Base-by-base conservation (phyloP, 1,139 yeast species). In the Magnusiomyces fungicola region DNA sequence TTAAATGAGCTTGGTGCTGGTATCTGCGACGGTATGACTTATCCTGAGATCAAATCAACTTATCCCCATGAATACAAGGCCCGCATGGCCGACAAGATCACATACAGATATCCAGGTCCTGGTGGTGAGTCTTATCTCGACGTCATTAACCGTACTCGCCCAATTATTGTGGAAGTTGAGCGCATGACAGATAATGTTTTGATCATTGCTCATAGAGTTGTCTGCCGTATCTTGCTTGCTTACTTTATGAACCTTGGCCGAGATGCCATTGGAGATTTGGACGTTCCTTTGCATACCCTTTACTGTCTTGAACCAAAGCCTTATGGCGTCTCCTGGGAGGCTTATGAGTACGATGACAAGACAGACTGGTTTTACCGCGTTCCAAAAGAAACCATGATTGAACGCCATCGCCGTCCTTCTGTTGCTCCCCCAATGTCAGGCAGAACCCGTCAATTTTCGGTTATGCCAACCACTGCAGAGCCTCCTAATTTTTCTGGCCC, bases 51-150 rank as follows among this genome's bases (percentile, higher is more conserved):
- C 56, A 84, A 83, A 63, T 68, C 67, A 4, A 72, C 72, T 58
- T 78, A 74, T 58, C 96, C 97, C 0, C 78, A 75, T 41, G 97
- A 92, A 65, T 90, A 83, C 61, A 80, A 78, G 43, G 77, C 89
- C 21, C 76, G 97, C 53, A 70, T 87, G 57, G 72, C 74, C 43
- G 83, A 87, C 65, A 90, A 90, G 67, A 73, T 90, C 59, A 72
- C 82, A 25, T 90, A 89, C 67, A 72, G 97, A 57, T 90, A 89
- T 63, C 97, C 97, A 1, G 97, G 97, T 10, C 86, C 88, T 48
- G 96, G 97, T n/a, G 97, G 97, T 32, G 97, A 90, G 68, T 85
- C 95, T 0, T 90, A 90, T 60, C 70, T 90, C 58, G 98, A 92
- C 67, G 98, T 90, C 3, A 83, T 92, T 60, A 87, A 90, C 55